A percentile compares a stretch with the other conserved stretches of the same genome.
Evolutionary conservation across 1,284 basidiomycete species (phyloP).

Genomic region (Neonothopanus nambi): DNA sequence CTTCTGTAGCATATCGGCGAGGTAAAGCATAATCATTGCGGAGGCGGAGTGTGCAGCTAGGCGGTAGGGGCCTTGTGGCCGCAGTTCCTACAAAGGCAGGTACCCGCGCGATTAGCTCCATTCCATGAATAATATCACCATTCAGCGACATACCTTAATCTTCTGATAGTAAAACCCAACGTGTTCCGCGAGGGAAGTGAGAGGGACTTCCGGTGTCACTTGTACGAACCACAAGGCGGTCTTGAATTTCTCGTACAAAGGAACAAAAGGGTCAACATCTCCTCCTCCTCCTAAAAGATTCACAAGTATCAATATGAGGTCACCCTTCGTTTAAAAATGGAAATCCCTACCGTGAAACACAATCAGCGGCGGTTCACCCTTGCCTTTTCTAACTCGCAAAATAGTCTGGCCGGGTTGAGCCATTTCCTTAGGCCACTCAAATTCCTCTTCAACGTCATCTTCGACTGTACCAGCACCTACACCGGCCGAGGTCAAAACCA

Average conservation of each 20-base stretch:
- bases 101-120: background rate
- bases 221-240: conserved; percentile 9
- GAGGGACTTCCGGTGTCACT: too few species aligned
- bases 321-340: too few species aligned
- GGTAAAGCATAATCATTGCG: background rate
- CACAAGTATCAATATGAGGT: too few species aligned
- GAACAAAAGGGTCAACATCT: background rate
- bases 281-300: conserved; percentile 12
- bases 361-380: too few species aligned
- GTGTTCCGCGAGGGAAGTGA: background rate
- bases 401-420: background rate
- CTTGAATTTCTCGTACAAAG: background rate
- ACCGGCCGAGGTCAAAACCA: background rate
- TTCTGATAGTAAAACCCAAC: conserved; percentile 2
- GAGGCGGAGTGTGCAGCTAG: conserved; percentile 11
- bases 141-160: conserved; percentile 6
- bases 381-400: conserved; percentile 3
- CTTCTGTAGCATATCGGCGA: conserved; percentile 5
- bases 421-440: background rate
- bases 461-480: background rate
- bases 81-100: conserved; percentile 3
- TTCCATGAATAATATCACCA: background rate
- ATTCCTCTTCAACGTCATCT: background rate
- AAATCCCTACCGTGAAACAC: conserved; percentile 5
- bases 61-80: conserved; percentile 16